Conservation (phyloP, 2,329 filamentous ascomycete genomes). For the Xylariaceae sp. region DNA sequence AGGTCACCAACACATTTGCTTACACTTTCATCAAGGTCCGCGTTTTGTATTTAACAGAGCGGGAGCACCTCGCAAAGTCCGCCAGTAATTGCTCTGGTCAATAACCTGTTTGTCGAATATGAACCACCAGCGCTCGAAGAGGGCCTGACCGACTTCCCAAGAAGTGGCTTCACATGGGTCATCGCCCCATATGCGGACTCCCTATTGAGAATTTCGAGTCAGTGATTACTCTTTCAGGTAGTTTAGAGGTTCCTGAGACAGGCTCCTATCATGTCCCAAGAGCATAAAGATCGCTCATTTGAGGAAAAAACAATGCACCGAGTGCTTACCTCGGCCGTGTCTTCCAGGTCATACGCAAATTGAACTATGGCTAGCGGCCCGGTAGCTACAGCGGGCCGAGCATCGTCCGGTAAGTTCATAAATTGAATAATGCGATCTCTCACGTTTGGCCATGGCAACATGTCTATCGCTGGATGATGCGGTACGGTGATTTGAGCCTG, state of each 20-base stretch:
- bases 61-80: conserved; percentile 43
- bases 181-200: conserved; percentile 45
- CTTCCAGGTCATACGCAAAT: conserved; percentile 55
- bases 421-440: conserved; percentile 51
- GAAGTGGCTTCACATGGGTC: conserved; percentile 39
- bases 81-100: conserved; percentile 50
- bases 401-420: conserved; percentile 44
- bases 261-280: too few relatives aligned
- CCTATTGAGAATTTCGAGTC: too few relatives aligned
- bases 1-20: too few relatives aligned
- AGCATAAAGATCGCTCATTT: too few relatives aligned
- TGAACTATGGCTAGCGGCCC: conserved; percentile 46
- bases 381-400: conserved; percentile 45
- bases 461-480: conserved; percentile 55
- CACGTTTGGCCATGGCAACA: conserved; percentile 54
- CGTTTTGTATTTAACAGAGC: conserved; percentile 20
- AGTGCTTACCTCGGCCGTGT: conserved; percentile 47
- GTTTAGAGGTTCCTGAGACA: too few relatives aligned
- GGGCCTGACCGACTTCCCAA: conserved; percentile 57
- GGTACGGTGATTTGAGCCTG: conserved; percentile 44
- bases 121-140: conserved; percentile 60
- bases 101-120: conserved; percentile 51
- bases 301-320: too few relatives aligned
- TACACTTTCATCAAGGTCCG: background rate
- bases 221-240: too few relatives aligned